Evolutionary conservation across 352 stramenopile genomes (phyloP).

Genomic region (Phytopythium chamaehyphon): DNA sequence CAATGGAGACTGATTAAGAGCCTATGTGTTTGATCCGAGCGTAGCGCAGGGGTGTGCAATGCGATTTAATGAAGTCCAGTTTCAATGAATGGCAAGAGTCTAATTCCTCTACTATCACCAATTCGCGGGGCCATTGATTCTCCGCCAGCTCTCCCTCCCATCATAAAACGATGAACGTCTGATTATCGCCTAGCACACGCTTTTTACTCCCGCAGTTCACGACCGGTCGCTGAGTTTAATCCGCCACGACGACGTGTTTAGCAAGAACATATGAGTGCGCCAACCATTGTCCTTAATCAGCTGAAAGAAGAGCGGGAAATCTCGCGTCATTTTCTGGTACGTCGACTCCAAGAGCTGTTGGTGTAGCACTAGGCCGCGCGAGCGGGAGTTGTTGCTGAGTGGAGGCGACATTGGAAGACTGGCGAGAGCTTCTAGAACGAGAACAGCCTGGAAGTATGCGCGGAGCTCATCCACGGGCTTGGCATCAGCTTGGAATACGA

Average conservation of each 20-base stretch:
- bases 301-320: conserved; percentile 67
- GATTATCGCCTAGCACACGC: too few species aligned
- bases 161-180: too few species aligned
- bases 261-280: conserved; percentile 69
- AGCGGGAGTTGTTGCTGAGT: conserved; percentile 13
- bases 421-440: conserved; percentile 42
- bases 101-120: too few species aligned
- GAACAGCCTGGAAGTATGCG: conserved; percentile 64
- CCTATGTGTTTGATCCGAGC: too few species aligned
- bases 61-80: too few species aligned
- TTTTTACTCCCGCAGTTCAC: conserved; percentile 8
- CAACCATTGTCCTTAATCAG: conserved; percentile 55
- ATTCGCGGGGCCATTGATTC: too few species aligned
- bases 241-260: conserved; percentile 60
- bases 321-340: conserved; percentile 38
- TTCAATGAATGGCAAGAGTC: too few species aligned
- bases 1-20: too few species aligned
- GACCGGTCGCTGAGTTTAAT: conserved; percentile 50
- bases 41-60: too few species aligned
- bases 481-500: conserved; percentile 50
- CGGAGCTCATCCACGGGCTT: conserved; percentile 62
- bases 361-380: conserved; percentile 2
- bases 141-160: too few species aligned
- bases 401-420: conserved; percentile 7
- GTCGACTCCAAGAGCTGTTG: conserved; percentile 39